A percentile compares a stretch with the other conserved stretches of the same genome.
These are phyloP conservation scores for Blepharisma japonicum DNA, from an alignment of 73 alveolate species.

Conservation along the genomic window DNA sequence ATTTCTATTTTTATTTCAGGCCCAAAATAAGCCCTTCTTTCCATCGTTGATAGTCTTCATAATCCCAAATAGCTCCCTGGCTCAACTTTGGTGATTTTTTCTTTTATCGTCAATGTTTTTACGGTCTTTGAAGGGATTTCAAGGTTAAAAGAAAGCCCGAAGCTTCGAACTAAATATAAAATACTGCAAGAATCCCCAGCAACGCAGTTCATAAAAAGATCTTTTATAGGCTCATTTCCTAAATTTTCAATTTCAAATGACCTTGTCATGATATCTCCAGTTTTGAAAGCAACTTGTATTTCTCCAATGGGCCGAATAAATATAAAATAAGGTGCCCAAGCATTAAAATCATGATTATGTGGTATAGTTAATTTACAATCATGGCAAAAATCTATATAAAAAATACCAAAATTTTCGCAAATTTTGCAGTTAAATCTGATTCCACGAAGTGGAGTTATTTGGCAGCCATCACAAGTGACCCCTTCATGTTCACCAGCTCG, in stretches of 20 bases:
- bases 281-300: not conserved
- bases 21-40: too few relatives aligned
- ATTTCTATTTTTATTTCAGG: too few relatives aligned
- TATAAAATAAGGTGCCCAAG: not conserved
- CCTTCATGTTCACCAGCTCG: not conserved
- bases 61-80: too few relatives aligned
- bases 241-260: not conserved
- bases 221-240: not conserved
- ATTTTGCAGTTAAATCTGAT: not conserved
- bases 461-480: slow-evolving; percentile 13
- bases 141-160: not conserved
- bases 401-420: slow-evolving; percentile 14
- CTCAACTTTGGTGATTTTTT: too few relatives aligned
- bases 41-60: too few relatives aligned
- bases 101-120: too few relatives aligned
- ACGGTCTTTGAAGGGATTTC: too few relatives aligned
- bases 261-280: not conserved
- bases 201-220: not conserved
- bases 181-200: slow-evolving; percentile 18
- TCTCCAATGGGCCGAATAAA: not conserved
- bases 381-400: slow-evolving; percentile 20
- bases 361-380: not conserved
- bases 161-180: not conserved
- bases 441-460: not conserved
- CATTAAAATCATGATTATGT: slow-evolving; percentile 11